A percentile compares a stretch with the other conserved stretches of the same genome.
phyloP scores from a whole-genome alignment of 805 yeast genomes.

The Kodamaea nitidulidarum region DNA sequence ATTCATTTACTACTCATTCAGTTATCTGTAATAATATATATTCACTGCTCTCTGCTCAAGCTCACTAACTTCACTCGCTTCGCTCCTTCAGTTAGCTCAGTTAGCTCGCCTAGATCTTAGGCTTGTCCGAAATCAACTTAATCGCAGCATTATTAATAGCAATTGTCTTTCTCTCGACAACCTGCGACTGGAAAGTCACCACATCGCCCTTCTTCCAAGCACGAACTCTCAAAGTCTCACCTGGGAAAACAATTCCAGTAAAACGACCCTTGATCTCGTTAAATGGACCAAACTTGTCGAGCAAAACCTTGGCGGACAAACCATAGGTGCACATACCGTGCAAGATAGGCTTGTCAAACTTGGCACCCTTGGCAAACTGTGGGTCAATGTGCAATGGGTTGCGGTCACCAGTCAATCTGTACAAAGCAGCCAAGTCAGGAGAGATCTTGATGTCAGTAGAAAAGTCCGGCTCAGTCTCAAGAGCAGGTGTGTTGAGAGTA shows the following conservation, averaged over 20 bases:
- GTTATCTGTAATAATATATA: too few relatives aligned
- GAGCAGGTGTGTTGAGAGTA: conserved; percentile 58
- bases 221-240: conserved; percentile 73
- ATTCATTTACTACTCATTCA: too few relatives aligned
- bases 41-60: neutral
- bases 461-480: conserved; percentile 63
- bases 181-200: conserved; percentile 77
- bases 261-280: conserved; percentile 87
- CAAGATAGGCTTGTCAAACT: conserved; percentile 79
- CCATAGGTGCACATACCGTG: conserved; percentile 93
- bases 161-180: conserved; percentile 68
- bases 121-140: conserved; percentile 44
- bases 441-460: conserved; percentile 54
- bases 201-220: conserved; percentile 81
- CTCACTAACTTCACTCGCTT: too few relatives aligned
- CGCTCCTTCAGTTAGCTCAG: too few relatives aligned
- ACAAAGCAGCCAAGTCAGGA: conserved; percentile 78
- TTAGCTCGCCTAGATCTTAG: conserved; percentile 42
- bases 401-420: conserved; percentile 89
- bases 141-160: conserved; percentile 89
- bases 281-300: conserved; percentile 77
- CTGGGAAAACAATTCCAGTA: conserved; percentile 90
- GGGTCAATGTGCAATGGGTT: conserved; percentile 97
- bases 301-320: conserved; percentile 66
- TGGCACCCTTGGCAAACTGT: conserved; percentile 78